These are phyloP conservation scores for Erysimum pusillum DNA, from an alignment of 441 rosid genomes.

Conservation along the genomic window DNA sequence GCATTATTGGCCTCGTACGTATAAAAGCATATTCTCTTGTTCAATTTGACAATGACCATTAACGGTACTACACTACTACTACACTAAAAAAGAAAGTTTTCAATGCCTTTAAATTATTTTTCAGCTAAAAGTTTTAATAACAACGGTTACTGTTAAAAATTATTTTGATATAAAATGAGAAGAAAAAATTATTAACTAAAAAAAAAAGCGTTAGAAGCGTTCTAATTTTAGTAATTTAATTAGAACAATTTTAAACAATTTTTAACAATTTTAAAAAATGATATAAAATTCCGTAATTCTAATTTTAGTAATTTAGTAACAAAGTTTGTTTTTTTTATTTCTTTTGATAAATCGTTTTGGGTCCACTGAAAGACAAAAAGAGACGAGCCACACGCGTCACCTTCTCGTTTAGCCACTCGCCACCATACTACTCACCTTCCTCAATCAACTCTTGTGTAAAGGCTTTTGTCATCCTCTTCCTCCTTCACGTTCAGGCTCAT, in stretches of 20 bases:
- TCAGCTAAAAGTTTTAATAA: background rate
- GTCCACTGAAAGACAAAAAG: background rate
- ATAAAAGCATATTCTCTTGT: constrained; percentile 15
- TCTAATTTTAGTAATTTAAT: background rate
- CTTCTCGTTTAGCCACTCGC: background rate
- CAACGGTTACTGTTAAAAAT: too few species aligned
- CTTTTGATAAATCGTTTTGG: too few species aligned
- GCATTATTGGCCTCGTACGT: background rate
- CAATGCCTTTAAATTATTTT: background rate
- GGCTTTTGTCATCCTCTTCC: background rate
- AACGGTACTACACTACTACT: background rate
- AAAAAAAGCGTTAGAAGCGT: too few species aligned
- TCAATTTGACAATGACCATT: constrained; percentile 1
- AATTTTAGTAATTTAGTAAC: too few species aligned
- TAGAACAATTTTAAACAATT: too few species aligned
- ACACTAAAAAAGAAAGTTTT: background rate
- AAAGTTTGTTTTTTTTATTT: background rate
- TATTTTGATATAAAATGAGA: too few species aligned
- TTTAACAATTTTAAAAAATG: too few species aligned
- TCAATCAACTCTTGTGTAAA: background rate
- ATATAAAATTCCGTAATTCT: too few species aligned
- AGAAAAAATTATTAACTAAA: too few species aligned
- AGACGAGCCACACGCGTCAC: constrained; percentile 7
- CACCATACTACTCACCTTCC: background rate
- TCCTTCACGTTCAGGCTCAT: background rate